Conservation (phyloP, 1,284 basidiomycete genomes). For the Albatrellus sp. region DNA sequence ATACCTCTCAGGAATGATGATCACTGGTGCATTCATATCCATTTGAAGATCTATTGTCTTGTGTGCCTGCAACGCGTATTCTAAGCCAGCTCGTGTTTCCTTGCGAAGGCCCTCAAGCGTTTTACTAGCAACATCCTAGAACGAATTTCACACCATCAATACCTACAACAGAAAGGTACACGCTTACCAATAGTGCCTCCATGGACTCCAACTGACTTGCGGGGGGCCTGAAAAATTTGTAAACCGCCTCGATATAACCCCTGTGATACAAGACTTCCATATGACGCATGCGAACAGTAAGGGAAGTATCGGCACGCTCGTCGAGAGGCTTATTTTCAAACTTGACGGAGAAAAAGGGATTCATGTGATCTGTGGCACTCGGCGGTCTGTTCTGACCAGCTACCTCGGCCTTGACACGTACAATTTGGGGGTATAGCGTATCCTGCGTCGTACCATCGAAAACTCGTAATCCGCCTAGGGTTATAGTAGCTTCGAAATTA, state of each 20-base stretch:
- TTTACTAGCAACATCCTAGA: constrained; percentile 81
- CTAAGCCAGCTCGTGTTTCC: constrained; percentile 90
- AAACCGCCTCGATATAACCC: constrained; percentile 89
- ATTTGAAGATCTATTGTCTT: constrained; percentile 94
- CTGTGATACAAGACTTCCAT: constrained; percentile 98
- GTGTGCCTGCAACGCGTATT: constrained; percentile 86
- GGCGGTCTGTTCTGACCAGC: constrained; percentile 16
- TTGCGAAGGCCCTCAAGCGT: constrained; percentile 92
- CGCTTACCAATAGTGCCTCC: constrained; percentile 68
- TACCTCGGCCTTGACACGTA: constrained; percentile 70
- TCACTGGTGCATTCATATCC: constrained; percentile 95
- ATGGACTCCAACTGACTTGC: constrained; percentile 94
- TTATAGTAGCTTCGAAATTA: constrained; percentile 73
- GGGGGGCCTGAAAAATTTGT: constrained; percentile 90
- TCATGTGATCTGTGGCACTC: constrained; percentile 23
- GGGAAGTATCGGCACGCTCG: constrained; percentile 83
- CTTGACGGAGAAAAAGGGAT: constrained; percentile 89
- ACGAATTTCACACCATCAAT: constrained; percentile 8
- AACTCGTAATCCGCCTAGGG: constrained; percentile 82
- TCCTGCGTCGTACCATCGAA: constrained; percentile 83
- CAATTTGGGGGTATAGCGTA: constrained; percentile 86
- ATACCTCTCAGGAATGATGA: constrained; percentile 92
- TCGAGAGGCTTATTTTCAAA: constrained; percentile 93
- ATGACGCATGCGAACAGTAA: constrained; percentile 87
- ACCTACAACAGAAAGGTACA: neutral